Conservation (phyloP, 208 protist genomes). For the Trichomonas gallinae region DNA sequence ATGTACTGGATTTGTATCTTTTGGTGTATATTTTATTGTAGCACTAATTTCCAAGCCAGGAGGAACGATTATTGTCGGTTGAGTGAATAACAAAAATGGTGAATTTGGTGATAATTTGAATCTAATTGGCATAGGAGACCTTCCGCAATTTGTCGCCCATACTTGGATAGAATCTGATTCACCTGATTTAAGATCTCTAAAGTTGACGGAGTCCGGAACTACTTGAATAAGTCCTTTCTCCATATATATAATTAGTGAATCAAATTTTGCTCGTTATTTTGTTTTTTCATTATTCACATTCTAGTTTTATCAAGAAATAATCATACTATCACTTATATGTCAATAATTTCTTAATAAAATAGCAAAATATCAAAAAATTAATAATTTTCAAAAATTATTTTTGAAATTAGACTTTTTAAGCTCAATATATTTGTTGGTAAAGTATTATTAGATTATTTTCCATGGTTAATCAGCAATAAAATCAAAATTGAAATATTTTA, state of each 20-base stretch:
- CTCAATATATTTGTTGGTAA: too few relatives aligned
- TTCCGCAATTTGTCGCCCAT: not conserved
- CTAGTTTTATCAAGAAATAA: too few relatives aligned
- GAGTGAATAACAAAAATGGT: not conserved
- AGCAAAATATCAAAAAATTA: too few relatives aligned
- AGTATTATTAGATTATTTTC: too few relatives aligned
- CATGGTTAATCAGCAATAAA: too few relatives aligned
- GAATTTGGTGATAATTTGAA: not conserved
- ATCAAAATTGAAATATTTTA: too few relatives aligned
- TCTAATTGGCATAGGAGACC: not conserved
- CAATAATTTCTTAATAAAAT: too few relatives aligned
- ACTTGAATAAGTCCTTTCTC: not conserved
- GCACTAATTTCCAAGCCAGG: not conserved
- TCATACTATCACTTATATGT: too few relatives aligned
- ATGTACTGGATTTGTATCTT: not conserved
- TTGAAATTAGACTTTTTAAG: too few relatives aligned
- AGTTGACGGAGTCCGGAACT: not conserved
- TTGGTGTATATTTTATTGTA: not conserved
- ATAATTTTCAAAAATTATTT: too few relatives aligned
- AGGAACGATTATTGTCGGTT: not conserved
- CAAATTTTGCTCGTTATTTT: too few relatives aligned
- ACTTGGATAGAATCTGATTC: not conserved
- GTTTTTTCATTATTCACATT: too few relatives aligned
- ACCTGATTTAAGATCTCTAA: not conserved
- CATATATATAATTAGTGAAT: not conserved